Conservation (phyloP, 2,329 filamentous ascomycete genomes). For the Aspergillus sp. region DNA sequence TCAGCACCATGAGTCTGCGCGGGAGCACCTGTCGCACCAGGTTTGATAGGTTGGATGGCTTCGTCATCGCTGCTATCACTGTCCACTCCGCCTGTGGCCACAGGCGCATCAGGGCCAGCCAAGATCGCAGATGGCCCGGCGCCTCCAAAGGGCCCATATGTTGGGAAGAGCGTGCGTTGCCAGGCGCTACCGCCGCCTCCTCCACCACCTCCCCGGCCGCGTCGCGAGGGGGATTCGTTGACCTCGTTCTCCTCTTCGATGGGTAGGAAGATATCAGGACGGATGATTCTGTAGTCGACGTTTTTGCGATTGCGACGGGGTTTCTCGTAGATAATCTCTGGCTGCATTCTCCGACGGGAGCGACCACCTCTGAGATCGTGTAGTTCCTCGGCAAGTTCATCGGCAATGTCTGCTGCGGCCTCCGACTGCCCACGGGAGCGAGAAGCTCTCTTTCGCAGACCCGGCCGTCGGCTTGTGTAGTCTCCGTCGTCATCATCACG, state of each 20-base stretch:
- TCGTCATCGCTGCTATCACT: constrained; percentile 98
- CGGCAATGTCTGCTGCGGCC: constrained; percentile 45
- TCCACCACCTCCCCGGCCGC: constrained; percentile 56
- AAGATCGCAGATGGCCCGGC: constrained; percentile 66
- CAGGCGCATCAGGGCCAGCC: constrained; percentile 60
- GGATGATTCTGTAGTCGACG: constrained; percentile 81
- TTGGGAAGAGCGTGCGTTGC: constrained; percentile 81
- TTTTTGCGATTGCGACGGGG: constrained; percentile 54
- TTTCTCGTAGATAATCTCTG: constrained; percentile 35
- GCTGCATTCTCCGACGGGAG: constrained; percentile 31
- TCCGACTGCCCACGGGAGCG: constrained; percentile 40
- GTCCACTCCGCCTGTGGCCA: constrained; percentile 71
- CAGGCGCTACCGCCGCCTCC: constrained; percentile 52
- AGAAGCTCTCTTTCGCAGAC: constrained; percentile 45
- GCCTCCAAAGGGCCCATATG: constrained; percentile 85
- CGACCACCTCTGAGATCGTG: constrained; percentile 45
- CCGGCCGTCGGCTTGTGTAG: constrained; percentile 45
- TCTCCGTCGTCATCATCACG: constrained; percentile 43
- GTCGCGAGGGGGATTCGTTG: constrained; percentile 62
- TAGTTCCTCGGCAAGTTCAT: constrained; percentile 54
- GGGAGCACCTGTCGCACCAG: constrained; percentile 56
- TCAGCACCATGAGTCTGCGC: constrained; percentile 53
- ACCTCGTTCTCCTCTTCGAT: constrained; percentile 67
- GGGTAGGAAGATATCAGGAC: constrained; percentile 62
- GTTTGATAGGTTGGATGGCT: constrained; percentile 57